These are phyloP conservation scores for Xylaria curta DNA, from an alignment of 495 filamentous ascomycete species.

Conservation along the genomic window DNA sequence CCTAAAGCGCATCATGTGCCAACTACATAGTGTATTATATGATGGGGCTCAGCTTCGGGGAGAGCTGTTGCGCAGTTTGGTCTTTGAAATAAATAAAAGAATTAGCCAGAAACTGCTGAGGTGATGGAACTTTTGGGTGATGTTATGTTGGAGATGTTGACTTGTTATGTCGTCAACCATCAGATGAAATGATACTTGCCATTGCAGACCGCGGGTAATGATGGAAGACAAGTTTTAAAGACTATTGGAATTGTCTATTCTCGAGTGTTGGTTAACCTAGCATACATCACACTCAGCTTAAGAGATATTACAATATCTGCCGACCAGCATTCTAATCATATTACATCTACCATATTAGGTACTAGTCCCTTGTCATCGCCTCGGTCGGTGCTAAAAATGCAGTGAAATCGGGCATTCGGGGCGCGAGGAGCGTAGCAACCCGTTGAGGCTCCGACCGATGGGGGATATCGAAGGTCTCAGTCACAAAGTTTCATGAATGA, in stretches of 20 bases:
- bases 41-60: conserved; percentile 15
- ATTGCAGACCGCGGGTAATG: not conserved
- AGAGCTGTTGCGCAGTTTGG: conserved; percentile 18
- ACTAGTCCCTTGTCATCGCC: no score
- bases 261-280: not conserved
- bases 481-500: not conserved
- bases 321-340: not conserved
- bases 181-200: not conserved
- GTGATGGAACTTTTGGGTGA: not conserved
- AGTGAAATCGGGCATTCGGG: no score
- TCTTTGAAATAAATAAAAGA: conserved; percentile 18
- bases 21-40: conserved; percentile 29
- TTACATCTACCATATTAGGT: no score
- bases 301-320: not conserved
- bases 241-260: not conserved
- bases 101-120: conserved; percentile 2
- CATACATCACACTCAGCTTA: not conserved
- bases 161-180: not conserved
- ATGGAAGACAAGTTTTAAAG: not conserved
- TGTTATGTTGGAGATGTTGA: not conserved
- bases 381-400: no score
- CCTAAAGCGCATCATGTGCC: conserved; percentile 19
- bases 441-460: no score
- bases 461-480: not conserved
- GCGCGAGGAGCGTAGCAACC: no score